Base-by-base conservation (phyloP, 2,329 filamentous ascomycete species). In the Penicillium vulpinum region DNA sequence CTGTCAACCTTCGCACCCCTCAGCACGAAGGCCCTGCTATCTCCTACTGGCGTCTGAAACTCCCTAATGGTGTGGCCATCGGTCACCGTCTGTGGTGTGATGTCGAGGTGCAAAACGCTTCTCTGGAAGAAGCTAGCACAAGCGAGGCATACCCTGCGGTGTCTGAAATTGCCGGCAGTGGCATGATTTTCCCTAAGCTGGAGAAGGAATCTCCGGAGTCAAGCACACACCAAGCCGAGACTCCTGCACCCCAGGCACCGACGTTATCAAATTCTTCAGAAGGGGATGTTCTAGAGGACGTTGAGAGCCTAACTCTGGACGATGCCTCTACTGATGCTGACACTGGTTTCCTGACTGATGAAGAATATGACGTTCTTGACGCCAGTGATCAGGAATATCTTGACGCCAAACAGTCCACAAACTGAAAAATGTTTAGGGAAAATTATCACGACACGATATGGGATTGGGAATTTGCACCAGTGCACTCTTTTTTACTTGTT, bases 281-380 rank as follows among this genome's bases (percentile, higher is more conserved):
- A 67, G 73, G 78, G n/a, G 70, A 72, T 54, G 45, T 72, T n/a
- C 56, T 71, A 22, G 80, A 85, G 62, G 85, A 87, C 67, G 80
- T 82, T 49, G 83, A 85, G 63, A 85, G 81, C 62, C 77, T 86
- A 56, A 80, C 82, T 21, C 68, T 81, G 40, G 78, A 79, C 39
- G 79, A 78, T 52, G 72, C 75, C 13, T 71, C 73, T 7, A 77
- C 73, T 29, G 79, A 81, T 11, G 86, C 73, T 22, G 79, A 81
- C n/a, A 86, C 89, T 58, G 90, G 88, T 13, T 97, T 96, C 81
- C 78, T 96, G 81, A 97, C 94, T 0, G 94, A 99, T 62, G 94
- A 97, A 74, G 94, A 99, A 78, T 99, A 97, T 74, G 94, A 99
- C 69, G 92, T 97, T 63, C 85, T 97, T 44, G 92, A 97, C 78